phyloP scores from a whole-genome alignment of 176 grass and related monocot species.

The Triticum turgidum region DNA sequence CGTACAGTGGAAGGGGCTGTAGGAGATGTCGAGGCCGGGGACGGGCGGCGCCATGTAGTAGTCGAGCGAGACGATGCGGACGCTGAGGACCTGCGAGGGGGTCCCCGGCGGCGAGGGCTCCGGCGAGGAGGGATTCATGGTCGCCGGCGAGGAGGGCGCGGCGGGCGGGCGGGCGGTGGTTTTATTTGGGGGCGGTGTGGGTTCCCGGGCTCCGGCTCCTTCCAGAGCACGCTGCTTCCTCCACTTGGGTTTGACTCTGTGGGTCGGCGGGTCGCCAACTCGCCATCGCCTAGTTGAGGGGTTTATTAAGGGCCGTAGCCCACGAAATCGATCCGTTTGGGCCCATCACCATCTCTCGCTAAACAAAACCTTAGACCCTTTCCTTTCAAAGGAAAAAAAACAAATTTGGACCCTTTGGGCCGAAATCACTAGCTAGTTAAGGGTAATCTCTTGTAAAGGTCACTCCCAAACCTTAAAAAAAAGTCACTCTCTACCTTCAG shows the following conservation, averaged over 20 bases:
- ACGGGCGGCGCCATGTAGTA: conserved; percentile 92
- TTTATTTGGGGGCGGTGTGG: neutral
- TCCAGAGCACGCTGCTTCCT: conserved; percentile 16
- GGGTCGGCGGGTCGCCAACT: neutral
- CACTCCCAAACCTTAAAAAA: too few species aligned
- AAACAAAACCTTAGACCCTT: too few species aligned
- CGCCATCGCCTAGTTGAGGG: neutral
- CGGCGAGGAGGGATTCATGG: conserved; percentile 32
- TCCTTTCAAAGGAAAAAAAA: too few species aligned
- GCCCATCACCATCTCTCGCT: too few species aligned
- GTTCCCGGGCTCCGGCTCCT: conserved; percentile 2
- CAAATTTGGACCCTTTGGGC: too few species aligned
- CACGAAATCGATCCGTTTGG: neutral
- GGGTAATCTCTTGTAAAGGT: too few species aligned
- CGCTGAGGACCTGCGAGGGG: conserved; percentile 56
- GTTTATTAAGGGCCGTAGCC: neutral
- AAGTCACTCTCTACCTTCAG: too few species aligned
- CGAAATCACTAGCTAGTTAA: too few species aligned
- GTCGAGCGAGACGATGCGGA: conserved; percentile 83
- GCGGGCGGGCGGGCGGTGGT: neutral
- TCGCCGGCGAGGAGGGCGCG: neutral
- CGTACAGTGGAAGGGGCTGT: conserved; percentile 76
- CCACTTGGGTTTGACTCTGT: neutral
- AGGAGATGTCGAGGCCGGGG: conserved; percentile 64
- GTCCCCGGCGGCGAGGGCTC: conserved; percentile 38